Evolutionary conservation across 1,139 yeast species (phyloP), one percentile per base, ranked within the genome.

Genomic region (Yarrowia galli): DNA sequence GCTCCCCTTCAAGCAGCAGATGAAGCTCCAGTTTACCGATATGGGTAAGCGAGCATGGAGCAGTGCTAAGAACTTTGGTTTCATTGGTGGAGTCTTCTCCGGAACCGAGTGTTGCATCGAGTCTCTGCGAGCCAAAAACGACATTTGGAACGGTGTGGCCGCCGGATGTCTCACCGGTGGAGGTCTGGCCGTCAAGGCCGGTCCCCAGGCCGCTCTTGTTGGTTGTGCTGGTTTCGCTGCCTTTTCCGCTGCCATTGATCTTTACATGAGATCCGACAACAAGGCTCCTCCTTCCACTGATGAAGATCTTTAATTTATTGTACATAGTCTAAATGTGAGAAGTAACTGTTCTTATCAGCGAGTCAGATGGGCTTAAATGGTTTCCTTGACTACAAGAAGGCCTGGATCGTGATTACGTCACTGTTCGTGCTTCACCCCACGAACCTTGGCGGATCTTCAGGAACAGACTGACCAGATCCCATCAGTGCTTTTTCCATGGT

Each of bases 201-300:
- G 99, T 0, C 99, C 99, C 1, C 93, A 89, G 75, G 97, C 97
- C 38, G 97, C 97, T 0, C 74, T 87, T 42, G 78, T 93, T 69
- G 99, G 99, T 1, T 95, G 98, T 82, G 98, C 96, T 40, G 99
- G 98, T 16, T 95, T 95, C 81, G 98, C 99, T 18, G 97, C 97
- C 4, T 95, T 95, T 77, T 89, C 97, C 69, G 88, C 96, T 12
- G 98, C 98, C 10, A 89, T 95, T 71, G 98, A 95, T 77, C 79
- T 91, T 74, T 95, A 95, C 75, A 84, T 95, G 88, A 85, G 93
- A 74, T 87, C 92, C 73, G 99, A 95, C 73, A 85, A 90, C 74
- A 89, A 89, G 9, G 86, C 86, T 68, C 98, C 98, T 48, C 98
- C 98, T 32, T 77, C 83, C 65, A 89, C 91, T 75, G 99, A 95